Conservation (phyloP, 495 filamentous ascomycete genomes). For the Sabuloglossum arenarium region DNA sequence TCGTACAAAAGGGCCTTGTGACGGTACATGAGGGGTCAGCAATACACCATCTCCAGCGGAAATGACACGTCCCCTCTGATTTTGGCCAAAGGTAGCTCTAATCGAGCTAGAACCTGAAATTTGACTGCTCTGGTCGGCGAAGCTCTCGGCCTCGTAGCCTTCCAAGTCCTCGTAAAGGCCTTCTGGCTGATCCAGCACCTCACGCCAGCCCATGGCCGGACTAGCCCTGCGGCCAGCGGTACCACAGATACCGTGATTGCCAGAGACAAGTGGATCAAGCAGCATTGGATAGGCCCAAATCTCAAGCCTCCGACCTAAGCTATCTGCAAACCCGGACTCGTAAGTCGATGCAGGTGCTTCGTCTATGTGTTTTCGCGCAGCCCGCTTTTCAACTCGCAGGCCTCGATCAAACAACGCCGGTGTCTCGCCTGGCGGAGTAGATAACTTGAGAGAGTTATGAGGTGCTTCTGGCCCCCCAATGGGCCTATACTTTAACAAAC, state of each 20-base stretch:
- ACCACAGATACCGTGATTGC: background rate
- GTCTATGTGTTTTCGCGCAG: background rate
- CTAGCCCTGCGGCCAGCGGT: background rate
- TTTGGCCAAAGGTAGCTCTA: background rate
- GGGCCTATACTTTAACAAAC: background rate
- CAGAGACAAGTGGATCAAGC: background rate
- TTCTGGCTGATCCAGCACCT: background rate
- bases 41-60: background rate
- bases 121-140: background rate
- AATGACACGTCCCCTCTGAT: background rate
- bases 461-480: background rate
- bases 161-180: background rate
- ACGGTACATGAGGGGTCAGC: background rate
- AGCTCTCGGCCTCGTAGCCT: background rate
- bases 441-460: background rate
- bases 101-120: background rate
- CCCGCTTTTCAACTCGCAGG: background rate
- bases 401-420: background rate
- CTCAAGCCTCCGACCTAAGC: background rate
- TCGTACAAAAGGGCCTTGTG: background rate
- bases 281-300: conserved; percentile 1
- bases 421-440: background rate
- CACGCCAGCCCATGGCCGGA: background rate
- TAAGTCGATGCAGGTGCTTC: background rate
- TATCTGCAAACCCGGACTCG: background rate